These are phyloP conservation scores for Boechera divaricarpa DNA, from an alignment of 345 rosid genomes.

Conservation along the genomic window DNA sequence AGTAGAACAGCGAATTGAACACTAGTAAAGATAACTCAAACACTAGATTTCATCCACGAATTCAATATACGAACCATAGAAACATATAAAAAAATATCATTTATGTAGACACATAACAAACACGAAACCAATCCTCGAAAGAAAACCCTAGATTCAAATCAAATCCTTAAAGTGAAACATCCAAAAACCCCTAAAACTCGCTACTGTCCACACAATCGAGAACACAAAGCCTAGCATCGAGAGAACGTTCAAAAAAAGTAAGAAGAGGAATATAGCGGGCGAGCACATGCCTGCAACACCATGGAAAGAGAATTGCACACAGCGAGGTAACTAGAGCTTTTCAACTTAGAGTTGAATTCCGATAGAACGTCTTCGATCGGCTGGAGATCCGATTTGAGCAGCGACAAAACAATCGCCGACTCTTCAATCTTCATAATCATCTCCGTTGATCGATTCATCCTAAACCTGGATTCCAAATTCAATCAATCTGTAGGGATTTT, in stretches of 20 bases:
- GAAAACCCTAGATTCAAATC: constrained; percentile 35
- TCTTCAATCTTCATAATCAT: constrained; percentile 59
- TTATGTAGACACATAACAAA: background rate
- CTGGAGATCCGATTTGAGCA: constrained; percentile 61
- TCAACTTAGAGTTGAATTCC: constrained; percentile 64
- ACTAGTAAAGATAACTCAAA: background rate
- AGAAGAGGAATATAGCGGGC: background rate
- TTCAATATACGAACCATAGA: constrained; percentile 9
- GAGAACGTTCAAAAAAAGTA: background rate
- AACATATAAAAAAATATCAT: background rate
- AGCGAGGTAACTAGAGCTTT: constrained; percentile 49
- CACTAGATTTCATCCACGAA: constrained; percentile 4
- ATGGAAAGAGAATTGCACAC: constrained; percentile 65
- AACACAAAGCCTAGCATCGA: background rate
- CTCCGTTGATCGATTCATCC: constrained; percentile 33
- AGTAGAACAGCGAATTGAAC: constrained; percentile 1
- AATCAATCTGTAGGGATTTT: background rate
- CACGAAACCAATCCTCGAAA: constrained; percentile 5
- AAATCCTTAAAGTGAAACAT: constrained; percentile 9
- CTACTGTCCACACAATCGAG: background rate
- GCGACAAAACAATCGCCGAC: constrained; percentile 49
- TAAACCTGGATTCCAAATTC: constrained; percentile 38
- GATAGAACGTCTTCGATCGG: constrained; percentile 59
- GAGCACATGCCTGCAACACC: constrained; percentile 59
- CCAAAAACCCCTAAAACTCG: constrained; percentile 22